Base-by-base conservation (phyloP, 2,329 filamentous ascomycete species). In the Septoria linicola region DNA sequence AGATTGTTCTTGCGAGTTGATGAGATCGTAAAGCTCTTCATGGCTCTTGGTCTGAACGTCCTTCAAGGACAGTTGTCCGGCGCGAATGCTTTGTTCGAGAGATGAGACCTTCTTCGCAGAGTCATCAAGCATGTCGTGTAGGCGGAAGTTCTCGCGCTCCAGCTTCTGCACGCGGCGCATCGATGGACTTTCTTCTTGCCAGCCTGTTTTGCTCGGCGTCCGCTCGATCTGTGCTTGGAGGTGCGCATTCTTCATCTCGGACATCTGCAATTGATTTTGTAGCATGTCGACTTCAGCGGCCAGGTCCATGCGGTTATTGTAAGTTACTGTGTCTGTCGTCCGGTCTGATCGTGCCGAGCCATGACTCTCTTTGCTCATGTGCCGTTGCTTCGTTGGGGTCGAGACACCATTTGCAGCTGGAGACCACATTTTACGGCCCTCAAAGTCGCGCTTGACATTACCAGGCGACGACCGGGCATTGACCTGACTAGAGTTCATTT, bases 71-170 rank as follows among this genome's bases (percentile, higher is more conserved):
- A 97, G 76, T 68, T 96, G 88, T 10, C 91, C 93, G 30, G 85
- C 88, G 51, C 86, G 87, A 51, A 97, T 85, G 54, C 84, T 90
- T 67, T 88, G 87, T 71, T 97, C 93, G 17, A 97, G 73, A 0
- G 86, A 82, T 5, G 92, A 96, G 2, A 96, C 86, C 73, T 96
- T 96, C 76, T 89, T 92, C 14, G 86, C 79, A 2, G 92, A 96
- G 68, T 96, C 90, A 69, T 97, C 92, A 4, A 97, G 84, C 81
- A 95, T 89, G 57, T 95, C 89, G 65, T 97, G 92, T 11, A 97
- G 79, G 50, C 90, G 84, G 68, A 81, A 91, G 71, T 97, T 97
- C 66, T 88, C 92, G 61, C 89, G 84, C 71, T 97, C 92, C 4
- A 97, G 80, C 72, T 96, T 92, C 66, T 95, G 87, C 63, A 96